Percentiles rank a stretch among this genome's conserved stretches.
Conservation (phyloP, 352 stramenopile species). For the Plasmopara muralis region DNA sequence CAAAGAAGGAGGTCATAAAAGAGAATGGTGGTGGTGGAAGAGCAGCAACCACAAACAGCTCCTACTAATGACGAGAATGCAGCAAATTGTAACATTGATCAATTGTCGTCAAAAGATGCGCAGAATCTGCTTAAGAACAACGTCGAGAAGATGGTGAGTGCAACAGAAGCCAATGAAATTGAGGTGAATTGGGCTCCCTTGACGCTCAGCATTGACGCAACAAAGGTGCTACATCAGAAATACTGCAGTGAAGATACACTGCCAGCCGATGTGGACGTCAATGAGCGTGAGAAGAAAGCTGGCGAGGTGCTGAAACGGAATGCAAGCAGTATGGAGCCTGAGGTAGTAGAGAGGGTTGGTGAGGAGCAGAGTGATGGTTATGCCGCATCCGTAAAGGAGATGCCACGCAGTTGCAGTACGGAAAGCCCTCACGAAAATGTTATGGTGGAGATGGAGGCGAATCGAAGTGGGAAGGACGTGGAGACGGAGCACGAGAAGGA, state of each 20-base stretch:
- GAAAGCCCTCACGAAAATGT: too few relatives aligned
- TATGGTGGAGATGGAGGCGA: neutral
- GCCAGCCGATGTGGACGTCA: conserved; percentile 11
- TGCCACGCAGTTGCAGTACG: neutral
- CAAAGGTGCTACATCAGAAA: conserved; percentile 1
- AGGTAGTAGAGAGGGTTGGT: neutral
- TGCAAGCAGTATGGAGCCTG: neutral
- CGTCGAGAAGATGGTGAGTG: conserved; percentile 6
- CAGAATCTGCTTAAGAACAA: conserved; percentile 8
- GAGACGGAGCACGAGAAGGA: neutral
- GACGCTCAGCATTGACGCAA: neutral
- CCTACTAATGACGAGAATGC: conserved; percentile 9
- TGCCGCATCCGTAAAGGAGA: neutral
- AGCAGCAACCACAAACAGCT: conserved; percentile 5
- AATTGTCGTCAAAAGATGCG: conserved; percentile 6
- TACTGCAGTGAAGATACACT: conserved; percentile 5
- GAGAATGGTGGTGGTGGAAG: conserved; percentile 18
- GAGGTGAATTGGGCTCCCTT: neutral
- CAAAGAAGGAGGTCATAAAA: neutral
- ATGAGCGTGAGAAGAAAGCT: neutral
- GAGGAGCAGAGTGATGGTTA: neutral
- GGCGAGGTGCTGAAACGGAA: neutral
- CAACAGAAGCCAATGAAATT: conserved; percentile 9
- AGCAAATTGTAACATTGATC: conserved; percentile 9
- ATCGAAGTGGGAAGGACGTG: neutral